Evolutionary conservation across 2,329 filamentous ascomycete species (phyloP), one percentile per base, ranked within the genome.

Genomic region (Trichoderma endophyticum): DNA sequence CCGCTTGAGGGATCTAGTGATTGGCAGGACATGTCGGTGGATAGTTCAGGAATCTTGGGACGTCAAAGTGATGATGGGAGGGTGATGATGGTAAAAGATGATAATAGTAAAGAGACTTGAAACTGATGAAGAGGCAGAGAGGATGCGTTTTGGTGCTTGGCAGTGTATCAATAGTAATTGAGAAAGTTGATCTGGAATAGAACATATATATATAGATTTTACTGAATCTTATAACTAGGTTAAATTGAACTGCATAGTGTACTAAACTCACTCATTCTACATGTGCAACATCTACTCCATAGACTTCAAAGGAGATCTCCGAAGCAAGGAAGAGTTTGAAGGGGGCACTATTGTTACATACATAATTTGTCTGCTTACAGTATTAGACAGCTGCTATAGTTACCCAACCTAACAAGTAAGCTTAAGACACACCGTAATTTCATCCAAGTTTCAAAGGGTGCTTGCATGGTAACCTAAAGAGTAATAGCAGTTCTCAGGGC

Each of bases 251-350:
- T 43, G 0, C 18, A 43, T 43, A n/a, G 1, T 9, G 3, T n/a
- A 2, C 7, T n/a, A n/a, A n/a, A n/a, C 9, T n/a, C 15, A 0
- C 18, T 0, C 12, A 21, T 11, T 6, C 4, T 12, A 48, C 9
- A 48, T 0, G 9, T 8, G 4, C 21, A 48, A 11, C 3, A 21
- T n/a, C n/a, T 21, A 8, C 9, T 11, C n/a, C n/a, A 21, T 6
- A 0, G n/a, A 2, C 5, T 12, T 21, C 0, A 6, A 51, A 21
- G 43, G 43, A 51, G 43, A 21, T 21, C 9, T 21, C 43, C 43
- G 9, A 21, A 51, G 11, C 43, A 21, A 3, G 43, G 11, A 51
- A 51, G n/a, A 4, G 43, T 43, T 43, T n/a, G 39, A 43, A 43
- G 18, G 15, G 9, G 39, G 39, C 15, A n/a, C 39, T 43, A 0